Evolutionary conservation across 495 filamentous ascomycete genomes (phyloP), one percentile per base, ranked within the genome.

Genomic region (Cladorrhinum samala): DNA sequence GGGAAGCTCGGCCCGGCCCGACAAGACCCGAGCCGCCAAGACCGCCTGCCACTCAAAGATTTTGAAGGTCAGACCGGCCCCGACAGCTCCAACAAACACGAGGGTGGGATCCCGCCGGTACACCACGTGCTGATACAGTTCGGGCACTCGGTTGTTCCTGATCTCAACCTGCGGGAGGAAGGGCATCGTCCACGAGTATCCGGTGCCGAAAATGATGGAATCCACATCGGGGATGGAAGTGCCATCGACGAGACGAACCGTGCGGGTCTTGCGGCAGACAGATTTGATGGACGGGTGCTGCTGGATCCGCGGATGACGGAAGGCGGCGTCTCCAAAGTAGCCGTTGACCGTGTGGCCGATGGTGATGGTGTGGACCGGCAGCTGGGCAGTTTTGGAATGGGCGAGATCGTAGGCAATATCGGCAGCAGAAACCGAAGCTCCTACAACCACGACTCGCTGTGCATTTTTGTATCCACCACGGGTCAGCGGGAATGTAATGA

Each of bases 331-430:
- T 18, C 77, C 77, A 27, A 80, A 80, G 59, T 75, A 80, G 16
- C 61, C 52, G 64, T 81, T 78, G 50, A 73, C 72, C 9, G 67
- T 68, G 69, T 58, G 50, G 2, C 67, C 66, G 19, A 65, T 56
- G 11, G 59, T 62, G 52, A 65, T 59, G 27, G 60, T 51, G 25
- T 73, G 62, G 6, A 73, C 60, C 1, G 68, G 66, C 0, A 49
- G 56, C n/a, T 61, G 38, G 9, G 60, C 65, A 6, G 63, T 63
- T 5, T 56, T 62, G 25, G 57, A 60, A 27, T 57, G 36, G 1
- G 58, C 54, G 44, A 92, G 86, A 55, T 92, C 87, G n/a, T 76
- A 72, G 19, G 81, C 82, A 53, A 91, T 88, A 62, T 92, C 88
- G 30, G 84, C 66, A 20, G 83, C 88, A 1, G 87, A 90, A 13